Base-by-base conservation (phyloP, 176 grass and related monocot species). In the Oryza glaberrima region DNA sequence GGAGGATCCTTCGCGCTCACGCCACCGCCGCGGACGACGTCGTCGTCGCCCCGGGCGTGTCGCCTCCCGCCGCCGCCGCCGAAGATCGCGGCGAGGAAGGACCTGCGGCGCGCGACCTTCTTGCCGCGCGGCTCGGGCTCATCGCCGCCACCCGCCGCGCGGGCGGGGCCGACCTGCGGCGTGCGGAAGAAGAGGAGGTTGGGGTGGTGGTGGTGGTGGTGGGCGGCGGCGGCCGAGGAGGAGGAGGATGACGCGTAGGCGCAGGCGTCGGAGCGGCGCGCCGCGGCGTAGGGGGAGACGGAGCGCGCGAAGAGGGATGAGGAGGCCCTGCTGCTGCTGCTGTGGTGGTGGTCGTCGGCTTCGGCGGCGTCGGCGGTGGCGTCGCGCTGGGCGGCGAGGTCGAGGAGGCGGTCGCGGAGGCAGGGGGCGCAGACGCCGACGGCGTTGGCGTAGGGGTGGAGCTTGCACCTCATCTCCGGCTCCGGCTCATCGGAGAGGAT, bases 341-440 rank as follows among this genome's bases (percentile, higher is more conserved):
- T 38, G 36, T 38, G 36, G 35, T 36, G 36, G 49, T 16, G 22
- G 79, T 22, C 41, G 85, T 20, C 11, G 78, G 36, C 30, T 49
- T 16, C 28, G 79, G 28, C 41, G 82, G 15, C 11, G 77, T 14
- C 64, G 0, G 41, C 40, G 49, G 80, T 74, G 66, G 70, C 64
- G 26, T 70, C 85, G 52, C 80, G 82, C 54, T 77, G 72, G 58
- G 88, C 84, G 70, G 91, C 73, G 82, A 94, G 83, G 41, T 86
- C 88, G 75, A 92, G 60, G 58, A 97, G 94, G 73, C 92, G 92
- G 40, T 91, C 86, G 17, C 84, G 90, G 78, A 97, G 92, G 88
- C 94, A 94, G 75, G 88, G 71, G 9, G 87, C 94, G 82, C 94
- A 97, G 36, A 97, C 92, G 78, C 94, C 92, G 13, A 82, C 83